phyloP scores from a whole-genome alignment of 164 flowering plant species.

The Sedum album region DNA sequence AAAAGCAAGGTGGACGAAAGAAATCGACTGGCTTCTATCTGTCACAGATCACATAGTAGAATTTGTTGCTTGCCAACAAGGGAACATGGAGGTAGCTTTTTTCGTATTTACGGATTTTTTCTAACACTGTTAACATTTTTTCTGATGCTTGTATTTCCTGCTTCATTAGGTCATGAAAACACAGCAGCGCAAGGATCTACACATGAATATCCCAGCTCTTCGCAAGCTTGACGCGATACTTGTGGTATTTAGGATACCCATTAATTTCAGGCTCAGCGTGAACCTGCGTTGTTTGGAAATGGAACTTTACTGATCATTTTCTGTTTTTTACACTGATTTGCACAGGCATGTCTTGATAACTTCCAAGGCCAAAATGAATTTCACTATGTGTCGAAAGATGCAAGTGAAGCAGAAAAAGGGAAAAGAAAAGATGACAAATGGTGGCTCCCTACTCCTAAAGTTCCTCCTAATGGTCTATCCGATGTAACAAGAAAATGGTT shows the following conservation, averaged over 20 bases:
- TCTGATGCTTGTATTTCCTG: background rate
- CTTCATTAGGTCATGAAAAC: slow-evolving; percentile 39
- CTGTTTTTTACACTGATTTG: background rate
- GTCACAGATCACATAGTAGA: slow-evolving; percentile 56
- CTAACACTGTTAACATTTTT: no score
- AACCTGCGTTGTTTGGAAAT: background rate
- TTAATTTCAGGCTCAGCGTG: background rate
- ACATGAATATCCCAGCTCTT: slow-evolving; percentile 53
- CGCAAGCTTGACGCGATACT: slow-evolving; percentile 55
- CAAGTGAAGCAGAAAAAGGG: slow-evolving; percentile 19
- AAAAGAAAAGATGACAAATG: slow-evolving; percentile 57
- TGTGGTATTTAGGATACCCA: slow-evolving; percentile 22
- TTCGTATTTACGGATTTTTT: no score
- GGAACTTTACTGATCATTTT: background rate
- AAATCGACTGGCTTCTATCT: slow-evolving; percentile 45
- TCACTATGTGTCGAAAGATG: slow-evolving; percentile 34
- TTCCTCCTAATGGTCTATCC: slow-evolving; percentile 51
- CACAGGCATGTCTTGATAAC: slow-evolving; percentile 55
- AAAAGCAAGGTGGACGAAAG: slow-evolving; percentile 48
- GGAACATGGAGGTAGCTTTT: slow-evolving; percentile 36
- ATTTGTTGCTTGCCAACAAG: slow-evolving; percentile 48
- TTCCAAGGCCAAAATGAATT: slow-evolving; percentile 55
- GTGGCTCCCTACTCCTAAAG: slow-evolving; percentile 68
- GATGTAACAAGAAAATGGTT: slow-evolving; percentile 43
- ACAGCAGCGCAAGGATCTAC: slow-evolving; percentile 42